A percentile compares a stretch with the other conserved stretches of the same genome.
phyloP scores from a whole-genome alignment of 208 protist species.

The Phytomonas francai region DNA sequence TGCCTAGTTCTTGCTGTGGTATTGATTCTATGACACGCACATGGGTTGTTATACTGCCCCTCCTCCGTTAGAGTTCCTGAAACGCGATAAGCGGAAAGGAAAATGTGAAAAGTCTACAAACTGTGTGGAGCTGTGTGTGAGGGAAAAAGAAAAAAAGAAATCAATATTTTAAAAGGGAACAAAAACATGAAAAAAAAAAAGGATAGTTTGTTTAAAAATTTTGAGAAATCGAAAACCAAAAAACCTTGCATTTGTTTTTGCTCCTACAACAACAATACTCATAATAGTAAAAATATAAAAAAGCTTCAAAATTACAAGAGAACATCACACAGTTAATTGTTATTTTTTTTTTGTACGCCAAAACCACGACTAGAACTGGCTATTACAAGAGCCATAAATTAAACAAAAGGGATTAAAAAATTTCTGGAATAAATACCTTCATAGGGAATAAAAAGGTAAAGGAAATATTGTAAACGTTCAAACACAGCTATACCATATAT shows the following conservation, averaged over 20 bases:
- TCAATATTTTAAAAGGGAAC: background rate
- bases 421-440: conserved; percentile 1
- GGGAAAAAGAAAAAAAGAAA: background rate
- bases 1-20: background rate
- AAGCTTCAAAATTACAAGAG: conserved; percentile 8
- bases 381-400: background rate
- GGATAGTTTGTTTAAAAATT: background rate
- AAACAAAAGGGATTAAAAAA: conserved; percentile 7
- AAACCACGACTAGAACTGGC: background rate
- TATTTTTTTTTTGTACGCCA: background rate
- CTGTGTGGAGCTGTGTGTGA: background rate
- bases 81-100: background rate
- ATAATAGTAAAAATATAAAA: background rate
- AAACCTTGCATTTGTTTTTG: conserved; percentile 6
- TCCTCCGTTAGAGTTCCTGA: background rate
- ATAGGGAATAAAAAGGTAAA: conserved; percentile 9
- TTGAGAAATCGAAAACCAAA: conserved; percentile 14
- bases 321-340: conserved; percentile 4
- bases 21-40: background rate
- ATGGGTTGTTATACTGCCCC: background rate
- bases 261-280: background rate
- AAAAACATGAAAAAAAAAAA: conserved; percentile 4
- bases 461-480: conserved; percentile 6
- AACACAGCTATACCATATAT: conserved; percentile 4
- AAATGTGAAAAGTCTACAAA: background rate